A percentile compares a stretch with the other conserved stretches of the same genome.
These are phyloP conservation scores for Candida labiduridarum DNA, from an alignment of 1,139 yeast genomes.

Conservation along the genomic window DNA sequence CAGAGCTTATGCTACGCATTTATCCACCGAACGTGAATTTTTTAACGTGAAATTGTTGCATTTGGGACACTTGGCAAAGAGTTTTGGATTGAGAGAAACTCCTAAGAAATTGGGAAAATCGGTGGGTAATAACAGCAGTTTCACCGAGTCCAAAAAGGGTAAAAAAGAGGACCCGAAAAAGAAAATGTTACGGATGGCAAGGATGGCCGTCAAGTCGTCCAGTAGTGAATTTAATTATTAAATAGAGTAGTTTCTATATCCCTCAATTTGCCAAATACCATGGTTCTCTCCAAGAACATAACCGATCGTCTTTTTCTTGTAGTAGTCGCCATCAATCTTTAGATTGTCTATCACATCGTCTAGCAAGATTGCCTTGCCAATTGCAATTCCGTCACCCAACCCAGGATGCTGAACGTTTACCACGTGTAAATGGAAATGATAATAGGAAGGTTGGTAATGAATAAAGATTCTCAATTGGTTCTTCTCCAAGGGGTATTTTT, in stretches of 20 bases:
- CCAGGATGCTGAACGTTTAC: slow-evolving; percentile 77
- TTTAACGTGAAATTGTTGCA: slow-evolving; percentile 84
- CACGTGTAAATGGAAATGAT: slow-evolving; percentile 93
- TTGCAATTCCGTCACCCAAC: slow-evolving; percentile 66
- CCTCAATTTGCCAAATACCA: slow-evolving; percentile 62
- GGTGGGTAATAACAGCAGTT: slow-evolving; percentile 25
- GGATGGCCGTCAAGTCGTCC: slow-evolving; percentile 61
- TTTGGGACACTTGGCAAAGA: slow-evolving; percentile 92
- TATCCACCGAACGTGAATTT: slow-evolving; percentile 70
- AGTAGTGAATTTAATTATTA: slow-evolving; percentile 75
- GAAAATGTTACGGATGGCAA: slow-evolving; percentile 79
- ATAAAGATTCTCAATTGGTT: slow-evolving; percentile 72
- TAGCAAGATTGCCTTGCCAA: slow-evolving; percentile 80
- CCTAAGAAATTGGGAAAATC: slow-evolving; percentile 73
- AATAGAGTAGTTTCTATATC: slow-evolving; percentile 17
- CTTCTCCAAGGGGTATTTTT: slow-evolving; percentile 32
- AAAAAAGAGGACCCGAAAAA: slow-evolving; percentile 65
- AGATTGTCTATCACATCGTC: slow-evolving; percentile 83
- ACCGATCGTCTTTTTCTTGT: slow-evolving; percentile 43
- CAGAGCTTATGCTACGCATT: slow-evolving; percentile 96
- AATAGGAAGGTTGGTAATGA: slow-evolving; percentile 95
- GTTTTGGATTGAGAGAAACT: slow-evolving; percentile 91
- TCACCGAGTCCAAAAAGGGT: slow-evolving; percentile 26
- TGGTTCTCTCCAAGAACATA: slow-evolving; percentile 77
- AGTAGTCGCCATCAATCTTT: slow-evolving; percentile 49